These are phyloP conservation scores for Vitis hybrid DNA, from an alignment of 177 flowering plant genomes.

Conservation along the genomic window DNA sequence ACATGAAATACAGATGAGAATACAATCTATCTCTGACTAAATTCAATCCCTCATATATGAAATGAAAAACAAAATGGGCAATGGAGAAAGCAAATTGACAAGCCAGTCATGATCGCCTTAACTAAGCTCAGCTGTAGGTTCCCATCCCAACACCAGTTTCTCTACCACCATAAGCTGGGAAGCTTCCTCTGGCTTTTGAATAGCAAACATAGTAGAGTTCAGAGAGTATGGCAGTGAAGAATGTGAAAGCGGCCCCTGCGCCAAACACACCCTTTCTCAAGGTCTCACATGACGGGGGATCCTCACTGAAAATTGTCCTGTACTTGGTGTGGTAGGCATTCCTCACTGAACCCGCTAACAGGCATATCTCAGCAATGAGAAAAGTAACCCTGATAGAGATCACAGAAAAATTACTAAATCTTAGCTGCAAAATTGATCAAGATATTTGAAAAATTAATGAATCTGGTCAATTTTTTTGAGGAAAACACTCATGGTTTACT, in stretches of 20 bases:
- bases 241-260: conserved; percentile 84
- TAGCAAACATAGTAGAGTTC: conserved; percentile 67
- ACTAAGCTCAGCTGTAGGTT: conserved; percentile 41
- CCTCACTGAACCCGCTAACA: conserved; percentile 83
- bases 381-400: conserved; percentile 54
- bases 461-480: too few species aligned
- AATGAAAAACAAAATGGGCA: conserved; percentile 6
- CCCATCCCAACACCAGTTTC: conserved; percentile 69
- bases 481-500: neutral
- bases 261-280: conserved; percentile 88
- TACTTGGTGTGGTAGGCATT: conserved; percentile 91
- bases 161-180: conserved; percentile 36
- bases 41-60: neutral
- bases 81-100: neutral
- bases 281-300: conserved; percentile 59
- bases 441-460: neutral
- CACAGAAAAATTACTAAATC: neutral
- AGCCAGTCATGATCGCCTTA: neutral
- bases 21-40: conserved; percentile 2
- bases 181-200: conserved; percentile 57
- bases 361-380: conserved; percentile 73
- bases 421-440: neutral
- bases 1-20: neutral
- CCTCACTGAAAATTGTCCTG: conserved; percentile 33
- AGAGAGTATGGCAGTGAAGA: conserved; percentile 70